Base-by-base conservation (phyloP, 805 yeast genomes). In the Limtongia smithiae region DNA sequence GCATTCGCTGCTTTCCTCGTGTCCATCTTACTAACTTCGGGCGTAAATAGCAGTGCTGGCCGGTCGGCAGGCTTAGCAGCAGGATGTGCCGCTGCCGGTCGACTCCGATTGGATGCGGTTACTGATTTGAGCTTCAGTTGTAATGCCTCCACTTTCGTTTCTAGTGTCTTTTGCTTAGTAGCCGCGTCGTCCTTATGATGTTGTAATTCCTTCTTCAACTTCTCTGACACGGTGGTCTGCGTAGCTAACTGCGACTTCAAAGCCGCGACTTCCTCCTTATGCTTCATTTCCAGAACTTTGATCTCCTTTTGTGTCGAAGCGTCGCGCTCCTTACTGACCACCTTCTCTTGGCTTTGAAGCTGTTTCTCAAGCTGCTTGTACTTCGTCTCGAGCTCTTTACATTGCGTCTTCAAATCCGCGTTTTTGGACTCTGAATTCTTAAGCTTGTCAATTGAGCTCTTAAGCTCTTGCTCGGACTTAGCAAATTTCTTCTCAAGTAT, bases 21-120 rank as follows among this genome's bases (percentile, higher is more conserved):
- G 12, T 35, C 39, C 6, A 11, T 34, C 9, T 37, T 27, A 3
- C 37, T 33, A 11, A n/a, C 30, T 17, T 44, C 57, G 3, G 57
- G 54, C 14, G 57, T 52, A 18, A 49, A 52, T 24, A 52, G 27
- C 2, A 48, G 50, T 8, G 37, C 33, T 4, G 42, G n/a, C n/a
- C n/a, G n/a, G n/a, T n/a, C 18, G 3, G 44, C 30, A 1, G 49
- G 40, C 7, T 15, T 25, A 2, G 38, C 43, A 12, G 22, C 35
- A 9, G 39, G 17, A 3, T 41, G n/a, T 9, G 35, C 48, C n/a
- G 43, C 22, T 28, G n/a, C 37, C 5, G 34, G 30, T 6, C 49
- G 21, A 27, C 42, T 36, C n/a, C 32, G 21, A 3, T 45, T 31
- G 14, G 42, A 30, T 5, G 48, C 41, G 7, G 33, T 22, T 3